Base-by-base conservation (phyloP, 768 basidiomycete genomes). In the Pholiota conissans region DNA sequence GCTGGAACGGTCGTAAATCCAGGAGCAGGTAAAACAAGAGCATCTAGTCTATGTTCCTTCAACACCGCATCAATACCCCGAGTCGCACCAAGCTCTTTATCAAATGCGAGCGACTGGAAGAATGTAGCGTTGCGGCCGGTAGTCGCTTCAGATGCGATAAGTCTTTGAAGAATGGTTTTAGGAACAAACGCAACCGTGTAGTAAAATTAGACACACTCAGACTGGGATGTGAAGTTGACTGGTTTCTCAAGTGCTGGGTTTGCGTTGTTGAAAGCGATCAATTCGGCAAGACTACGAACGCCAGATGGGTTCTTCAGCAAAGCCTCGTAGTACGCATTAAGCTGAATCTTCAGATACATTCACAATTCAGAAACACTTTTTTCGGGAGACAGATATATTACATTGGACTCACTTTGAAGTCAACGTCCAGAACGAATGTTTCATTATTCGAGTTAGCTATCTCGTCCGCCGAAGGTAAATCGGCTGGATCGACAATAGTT, bases 401-500 rank as follows among this genome's bases (percentile, higher is more conserved):
- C 14, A 16, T 18, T 30, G 16, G 8, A 54, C 65, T 39, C 49
- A 81, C 86, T 76, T 85, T 88, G 71, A 88, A 84, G 60, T 88
- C 85, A 0, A 74, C 71, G 10, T 73, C 62, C n/a, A 84, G 60
- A 2, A 87, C 86, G 14, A 83, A 67, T 0, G 74, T 80, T 65
- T 88, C 85, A 55, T 84, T 83, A 13, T 77, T 76, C 0, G 80
- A 80, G 2, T 62, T 58, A 18, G 75, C 62, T 10, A 84, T 76
- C 52, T 83, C 84, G 0, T 78, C 74, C 2, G 80, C 81, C 26
- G 81, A 80, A 0, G 84, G 80, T 14, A 89, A 69, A 57, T 87
- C 83, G 1, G 84, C 82, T 0, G 85, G 84, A 63, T 89, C 86
- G 6, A 88, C 74, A 3, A 89, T 73, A 1, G 79, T 77, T 0